Evolutionary conservation across 2,329 filamentous ascomycete species (phyloP).

Genomic region (Phaeomoniella chlamydospora): DNA sequence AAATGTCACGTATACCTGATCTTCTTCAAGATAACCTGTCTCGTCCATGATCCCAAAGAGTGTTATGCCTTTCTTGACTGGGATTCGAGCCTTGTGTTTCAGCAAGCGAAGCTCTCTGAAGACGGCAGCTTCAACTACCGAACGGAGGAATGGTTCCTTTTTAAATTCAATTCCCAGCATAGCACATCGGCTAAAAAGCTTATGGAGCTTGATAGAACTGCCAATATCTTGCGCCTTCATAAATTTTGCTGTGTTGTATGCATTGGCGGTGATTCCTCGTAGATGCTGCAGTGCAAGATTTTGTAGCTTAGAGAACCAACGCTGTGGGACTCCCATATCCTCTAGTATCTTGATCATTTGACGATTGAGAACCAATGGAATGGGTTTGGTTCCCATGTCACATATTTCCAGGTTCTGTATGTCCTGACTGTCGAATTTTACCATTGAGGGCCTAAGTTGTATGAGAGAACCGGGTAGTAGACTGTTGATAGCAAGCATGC

Average conservation of each 20-base stretch:
- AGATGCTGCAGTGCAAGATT: constrained; percentile 45
- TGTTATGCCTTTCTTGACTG: constrained; percentile 54
- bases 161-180: constrained; percentile 49
- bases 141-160: constrained; percentile 54
- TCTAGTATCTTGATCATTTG: constrained; percentile 79
- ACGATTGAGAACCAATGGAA: constrained; percentile 59
- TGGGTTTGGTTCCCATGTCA: constrained; percentile 50
- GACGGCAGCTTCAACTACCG: constrained; percentile 54
- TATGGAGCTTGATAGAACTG: constrained; percentile 43
- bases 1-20: constrained; percentile 53
- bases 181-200: constrained; percentile 46
- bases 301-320: constrained; percentile 53
- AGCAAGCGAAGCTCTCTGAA: constrained; percentile 57
- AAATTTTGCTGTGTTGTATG: constrained; percentile 51
- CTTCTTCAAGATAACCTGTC: constrained; percentile 50
- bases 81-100: constrained; percentile 67
- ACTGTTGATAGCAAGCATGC: constrained; percentile 59
- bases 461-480: constrained; percentile 43
- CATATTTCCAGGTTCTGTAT: constrained; percentile 53
- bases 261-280: constrained; percentile 40
- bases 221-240: constrained; percentile 49
- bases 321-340: constrained; percentile 48
- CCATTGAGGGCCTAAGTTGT: constrained; percentile 58
- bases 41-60: constrained; percentile 78
- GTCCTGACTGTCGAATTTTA: constrained; percentile 53